These are phyloP conservation scores for Leccinum subtestaceum DNA, from an alignment of 768 basidiomycete species.

Conservation along the genomic window DNA sequence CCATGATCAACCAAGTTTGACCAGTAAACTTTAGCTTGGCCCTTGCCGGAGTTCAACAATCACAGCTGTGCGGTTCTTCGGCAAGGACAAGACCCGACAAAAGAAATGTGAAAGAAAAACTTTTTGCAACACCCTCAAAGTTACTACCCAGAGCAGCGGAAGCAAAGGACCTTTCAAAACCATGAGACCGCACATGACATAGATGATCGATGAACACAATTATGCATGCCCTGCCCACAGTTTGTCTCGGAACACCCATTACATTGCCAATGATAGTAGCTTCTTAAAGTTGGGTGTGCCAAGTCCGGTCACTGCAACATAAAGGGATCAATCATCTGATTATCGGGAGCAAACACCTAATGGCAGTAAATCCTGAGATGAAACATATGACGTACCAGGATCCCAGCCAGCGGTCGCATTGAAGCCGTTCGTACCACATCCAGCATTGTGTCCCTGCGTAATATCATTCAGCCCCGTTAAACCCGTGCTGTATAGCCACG, in stretches of 20 bases:
- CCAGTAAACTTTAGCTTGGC: too few relatives aligned
- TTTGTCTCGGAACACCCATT: background rate
- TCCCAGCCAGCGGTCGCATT: slow-evolving; percentile 54
- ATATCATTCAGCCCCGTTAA: slow-evolving; percentile 51
- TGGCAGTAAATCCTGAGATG: background rate
- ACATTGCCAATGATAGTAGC: slow-evolving; percentile 39
- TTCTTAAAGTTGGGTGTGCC: slow-evolving; percentile 55
- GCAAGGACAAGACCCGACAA: background rate
- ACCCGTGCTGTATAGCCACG: slow-evolving; percentile 47
- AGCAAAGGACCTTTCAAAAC: background rate
- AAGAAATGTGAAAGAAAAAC: background rate
- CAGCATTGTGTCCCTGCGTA: slow-evolving; percentile 52
- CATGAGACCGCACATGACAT: background rate
- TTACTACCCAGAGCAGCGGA: background rate
- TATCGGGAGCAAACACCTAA: background rate
- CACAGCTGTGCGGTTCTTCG: too few relatives aligned
- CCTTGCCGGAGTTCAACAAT: too few relatives aligned
- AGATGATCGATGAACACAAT: background rate
- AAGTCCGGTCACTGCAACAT: slow-evolving; percentile 50
- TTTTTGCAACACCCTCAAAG: background rate
- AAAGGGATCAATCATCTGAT: slow-evolving; percentile 2
- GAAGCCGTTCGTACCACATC: slow-evolving; percentile 41
- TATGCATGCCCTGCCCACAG: too few relatives aligned
- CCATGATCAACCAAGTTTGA: too few relatives aligned
- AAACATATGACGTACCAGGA: slow-evolving; percentile 41